Percentiles rank a stretch among this genome's conserved stretches.
Conservation (phyloP, 2,329 filamentous ascomycete genomes). For the Scorias spongiosa region DNA sequence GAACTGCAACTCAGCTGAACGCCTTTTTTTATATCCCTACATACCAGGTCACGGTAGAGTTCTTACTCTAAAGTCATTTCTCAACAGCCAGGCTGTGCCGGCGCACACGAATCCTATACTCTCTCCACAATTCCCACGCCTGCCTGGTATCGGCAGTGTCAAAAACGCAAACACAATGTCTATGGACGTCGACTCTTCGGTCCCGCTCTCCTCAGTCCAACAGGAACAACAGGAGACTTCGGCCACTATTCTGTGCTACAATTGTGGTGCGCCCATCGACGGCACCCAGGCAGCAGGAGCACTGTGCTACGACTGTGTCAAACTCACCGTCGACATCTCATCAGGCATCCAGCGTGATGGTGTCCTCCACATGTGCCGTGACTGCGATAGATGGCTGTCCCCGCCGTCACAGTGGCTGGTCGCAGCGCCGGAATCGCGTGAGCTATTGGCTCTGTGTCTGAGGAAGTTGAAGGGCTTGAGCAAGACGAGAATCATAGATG, state of each 20-base stretch:
- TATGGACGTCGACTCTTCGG: slow-evolving; percentile 22
- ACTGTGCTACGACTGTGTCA: slow-evolving; percentile 91
- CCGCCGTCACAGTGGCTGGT: slow-evolving; percentile 78
- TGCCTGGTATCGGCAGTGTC: too few species aligned
- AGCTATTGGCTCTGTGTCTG: slow-evolving; percentile 81
- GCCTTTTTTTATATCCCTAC: too few species aligned
- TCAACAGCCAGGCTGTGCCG: too few species aligned
- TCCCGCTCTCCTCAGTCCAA: slow-evolving; percentile 10
- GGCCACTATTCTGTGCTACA: slow-evolving; percentile 82
- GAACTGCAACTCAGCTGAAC: too few species aligned
- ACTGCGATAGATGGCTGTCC: slow-evolving; percentile 87
- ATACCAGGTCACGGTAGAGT: too few species aligned
- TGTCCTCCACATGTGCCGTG: slow-evolving; percentile 76
- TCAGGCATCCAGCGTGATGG: slow-evolving; percentile 83
- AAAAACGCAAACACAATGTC: slow-evolving; percentile 13
- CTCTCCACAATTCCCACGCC: too few species aligned
- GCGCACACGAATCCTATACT: too few species aligned
- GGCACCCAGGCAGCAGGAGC: slow-evolving; percentile 75
- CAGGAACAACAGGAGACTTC: slow-evolving; percentile 16
- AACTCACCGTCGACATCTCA: slow-evolving; percentile 85
- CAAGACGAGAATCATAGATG: slow-evolving; percentile 89
- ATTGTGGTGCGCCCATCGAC: slow-evolving; percentile 91
- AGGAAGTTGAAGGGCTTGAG: slow-evolving; percentile 72
- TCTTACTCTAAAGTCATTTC: too few species aligned
- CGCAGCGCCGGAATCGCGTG: slow-evolving; percentile 73